These are phyloP conservation scores for Calonectria naviculata DNA, from an alignment of 2,329 filamentous ascomycete species.

Conservation along the genomic window DNA sequence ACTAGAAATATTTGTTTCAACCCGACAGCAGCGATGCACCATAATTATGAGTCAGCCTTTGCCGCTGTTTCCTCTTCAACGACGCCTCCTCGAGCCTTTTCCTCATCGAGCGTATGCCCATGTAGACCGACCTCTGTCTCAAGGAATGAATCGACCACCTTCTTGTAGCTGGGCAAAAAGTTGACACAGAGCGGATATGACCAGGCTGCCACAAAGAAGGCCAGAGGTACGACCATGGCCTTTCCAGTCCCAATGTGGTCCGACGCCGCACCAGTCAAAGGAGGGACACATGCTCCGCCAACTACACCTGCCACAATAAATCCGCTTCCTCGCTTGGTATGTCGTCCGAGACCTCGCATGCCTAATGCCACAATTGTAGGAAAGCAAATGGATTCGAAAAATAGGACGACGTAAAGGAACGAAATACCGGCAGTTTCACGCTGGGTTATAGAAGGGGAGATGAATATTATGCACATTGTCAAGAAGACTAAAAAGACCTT, in stretches of 20 bases:
- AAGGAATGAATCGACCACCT: slow-evolving; percentile 69
- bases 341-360: slow-evolving; percentile 78
- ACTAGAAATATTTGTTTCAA: background rate
- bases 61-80: slow-evolving; percentile 29
- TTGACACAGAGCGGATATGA: slow-evolving; percentile 72
- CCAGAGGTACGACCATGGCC: slow-evolving; percentile 74
- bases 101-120: slow-evolving; percentile 41
- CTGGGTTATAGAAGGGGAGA: slow-evolving; percentile 59
- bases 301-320: slow-evolving; percentile 76
- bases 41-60: background rate
- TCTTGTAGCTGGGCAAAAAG: slow-evolving; percentile 72
- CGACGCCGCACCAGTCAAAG: slow-evolving; percentile 75
- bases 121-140: slow-evolving; percentile 56
- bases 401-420: slow-evolving; percentile 77
- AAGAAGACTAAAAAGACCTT: slow-evolving; percentile 76
- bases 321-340: slow-evolving; percentile 81
- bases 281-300: slow-evolving; percentile 80
- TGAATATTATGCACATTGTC: slow-evolving; percentile 72
- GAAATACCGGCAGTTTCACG: slow-evolving; percentile 60
- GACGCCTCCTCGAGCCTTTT: slow-evolving; percentile 32
- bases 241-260: slow-evolving; percentile 70
- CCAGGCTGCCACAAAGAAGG: slow-evolving; percentile 67
- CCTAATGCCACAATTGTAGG: slow-evolving; percentile 84
- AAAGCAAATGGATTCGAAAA: slow-evolving; percentile 86
- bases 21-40: background rate